Evolutionary conservation across 2,329 filamentous ascomycete genomes (phyloP).

Genomic region (Phyllosticta citrichinensis): DNA sequence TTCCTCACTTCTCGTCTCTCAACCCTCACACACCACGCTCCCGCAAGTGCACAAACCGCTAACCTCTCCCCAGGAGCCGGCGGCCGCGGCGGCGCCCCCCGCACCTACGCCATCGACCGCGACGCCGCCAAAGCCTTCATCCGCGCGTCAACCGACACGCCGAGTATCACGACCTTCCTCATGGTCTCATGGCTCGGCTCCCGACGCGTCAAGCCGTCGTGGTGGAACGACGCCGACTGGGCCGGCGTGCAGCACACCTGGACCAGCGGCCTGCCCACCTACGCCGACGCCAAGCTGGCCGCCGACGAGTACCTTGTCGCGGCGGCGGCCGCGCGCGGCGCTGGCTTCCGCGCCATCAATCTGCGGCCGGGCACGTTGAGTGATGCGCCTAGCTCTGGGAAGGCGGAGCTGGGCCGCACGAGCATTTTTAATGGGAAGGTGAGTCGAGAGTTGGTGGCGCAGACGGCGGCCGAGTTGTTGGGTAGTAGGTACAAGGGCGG

Average conservation of each 20-base stretch:
- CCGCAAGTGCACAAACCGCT: background rate
- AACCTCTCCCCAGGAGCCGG: constrained; percentile 36
- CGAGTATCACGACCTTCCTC: constrained; percentile 43
- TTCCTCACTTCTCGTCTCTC: background rate
- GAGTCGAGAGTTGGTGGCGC: constrained; percentile 42
- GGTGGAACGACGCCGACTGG: constrained; percentile 43
- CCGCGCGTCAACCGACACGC: constrained; percentile 34
- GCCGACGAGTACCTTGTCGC: constrained; percentile 42
- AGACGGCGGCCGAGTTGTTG: constrained; percentile 40
- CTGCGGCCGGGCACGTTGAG: constrained; percentile 41
- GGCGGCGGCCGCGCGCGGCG: constrained; percentile 31
- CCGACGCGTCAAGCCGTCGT: constrained; percentile 37
- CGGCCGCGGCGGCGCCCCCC: constrained; percentile 41
- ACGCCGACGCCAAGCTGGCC: constrained; percentile 45
- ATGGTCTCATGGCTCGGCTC: constrained; percentile 45
- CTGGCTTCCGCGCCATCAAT: constrained; percentile 39
- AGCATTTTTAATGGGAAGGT: constrained; percentile 29
- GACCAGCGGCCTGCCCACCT: constrained; percentile 39
- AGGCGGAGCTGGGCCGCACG: constrained; percentile 40
- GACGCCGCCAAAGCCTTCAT: constrained; percentile 47
- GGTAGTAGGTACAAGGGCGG: constrained; percentile 39
- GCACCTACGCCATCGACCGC: constrained; percentile 44
- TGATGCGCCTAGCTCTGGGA: constrained; percentile 35
- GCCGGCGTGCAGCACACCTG: constrained; percentile 36
- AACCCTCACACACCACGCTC: background rate